Base-by-base conservation (phyloP, 2,329 filamentous ascomycete species). In the Paecilomyces dactylethromorphus region DNA sequence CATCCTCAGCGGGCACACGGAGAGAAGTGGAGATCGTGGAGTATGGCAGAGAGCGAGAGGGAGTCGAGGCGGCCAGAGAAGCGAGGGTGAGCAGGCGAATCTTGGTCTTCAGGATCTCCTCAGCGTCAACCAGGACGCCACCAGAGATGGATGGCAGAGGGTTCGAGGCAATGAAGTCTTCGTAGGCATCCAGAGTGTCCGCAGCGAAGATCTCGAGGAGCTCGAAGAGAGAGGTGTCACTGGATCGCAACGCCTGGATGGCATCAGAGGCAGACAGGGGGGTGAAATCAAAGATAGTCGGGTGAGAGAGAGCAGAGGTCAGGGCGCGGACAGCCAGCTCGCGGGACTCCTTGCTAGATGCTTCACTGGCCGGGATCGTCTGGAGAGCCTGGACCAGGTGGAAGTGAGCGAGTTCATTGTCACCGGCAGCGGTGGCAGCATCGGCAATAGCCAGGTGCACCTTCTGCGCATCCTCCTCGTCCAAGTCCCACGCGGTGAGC, bases 71-170 rank as follows among this genome's bases (percentile, higher is more conserved):
- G 21, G 93, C 92, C 64, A 97, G 83, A 65, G 89, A 93, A 65
- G 93, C 89, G 65, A 99, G 89, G 13, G 94, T 97, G 60, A 99
- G 84, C 53, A 99, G 86, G 67, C 94, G 91, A 84, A 97, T 97
- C 83, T 99, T 99, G 76, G 89, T 91, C 82, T 92, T 87, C 65
- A 97, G 84, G 62, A 85, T 86, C 56, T 96, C 87, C 54, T 88
- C 83, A 64, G 85, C 84, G 69, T 88, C 83, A 75, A 92, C 87
- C 61, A 97, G 79, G 79, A 91, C 96, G 63, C 88, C 89, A 64
- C 90, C 84, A 78, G 96, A 91, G 79, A 95, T 91, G 69, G 72
- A 71, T 31, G 72, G 64, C 57, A 79, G 72, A 11, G 74, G 74
- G 56, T 70, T 77, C 60, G 75, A 67, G 53, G 95, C 89, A 74